Evolutionary conservation across 2,329 filamentous ascomycete species (phyloP).

Genomic region (Colletotrichum incanum): DNA sequence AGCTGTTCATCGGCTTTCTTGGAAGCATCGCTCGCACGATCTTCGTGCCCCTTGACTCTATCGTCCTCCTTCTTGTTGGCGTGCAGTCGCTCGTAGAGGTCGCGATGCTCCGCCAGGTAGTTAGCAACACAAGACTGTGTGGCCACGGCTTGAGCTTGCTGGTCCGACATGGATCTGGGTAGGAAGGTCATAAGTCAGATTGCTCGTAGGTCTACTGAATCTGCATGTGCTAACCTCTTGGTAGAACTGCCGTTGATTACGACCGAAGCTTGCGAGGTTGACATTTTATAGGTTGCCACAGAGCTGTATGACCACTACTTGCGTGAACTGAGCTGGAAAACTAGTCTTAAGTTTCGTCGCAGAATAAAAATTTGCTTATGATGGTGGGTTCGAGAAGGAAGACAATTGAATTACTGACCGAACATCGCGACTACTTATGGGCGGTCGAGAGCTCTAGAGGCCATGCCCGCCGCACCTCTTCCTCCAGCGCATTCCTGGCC

Average conservation of each 20-base stretch:
- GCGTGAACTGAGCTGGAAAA: background rate
- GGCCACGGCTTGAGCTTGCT: background rate
- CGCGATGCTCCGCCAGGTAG: background rate
- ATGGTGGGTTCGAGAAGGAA: background rate
- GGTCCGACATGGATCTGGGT: background rate
- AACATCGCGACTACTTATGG: background rate
- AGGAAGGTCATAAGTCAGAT: background rate
- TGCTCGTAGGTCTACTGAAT: no score
- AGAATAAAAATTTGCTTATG: no score
- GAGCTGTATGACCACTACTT: background rate
- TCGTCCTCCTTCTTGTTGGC: background rate
- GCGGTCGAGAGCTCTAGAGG: background rate
- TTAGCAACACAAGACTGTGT: background rate
- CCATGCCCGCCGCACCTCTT: background rate
- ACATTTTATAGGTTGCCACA: background rate
- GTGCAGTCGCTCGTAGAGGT: constrained; percentile 11
- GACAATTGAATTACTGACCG: background rate
- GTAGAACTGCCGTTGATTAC: constrained; percentile 11
- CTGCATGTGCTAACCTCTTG: background rate
- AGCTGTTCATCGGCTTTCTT: background rate
- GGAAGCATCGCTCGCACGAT: background rate
- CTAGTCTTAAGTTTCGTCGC: no score
- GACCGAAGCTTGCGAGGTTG: constrained; percentile 14
- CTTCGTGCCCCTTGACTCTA: background rate
- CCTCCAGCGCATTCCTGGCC: background rate